phyloP scores from a whole-genome alignment of 2,329 filamentous ascomycete genomes.

The Fusarium abutilonis region DNA sequence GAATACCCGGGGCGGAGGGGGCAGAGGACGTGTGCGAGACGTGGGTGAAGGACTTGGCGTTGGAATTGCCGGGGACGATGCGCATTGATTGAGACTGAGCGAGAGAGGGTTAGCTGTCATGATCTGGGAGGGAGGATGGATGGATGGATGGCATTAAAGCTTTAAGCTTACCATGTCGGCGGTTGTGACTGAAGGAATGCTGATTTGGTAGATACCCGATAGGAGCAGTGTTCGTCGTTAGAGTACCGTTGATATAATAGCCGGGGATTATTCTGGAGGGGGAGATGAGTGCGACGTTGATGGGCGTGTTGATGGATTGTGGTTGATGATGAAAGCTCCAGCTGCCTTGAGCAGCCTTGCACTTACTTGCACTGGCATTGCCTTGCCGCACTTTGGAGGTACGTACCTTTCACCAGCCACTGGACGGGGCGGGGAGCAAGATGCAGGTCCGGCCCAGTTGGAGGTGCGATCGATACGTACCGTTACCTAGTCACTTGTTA shows the following conservation, averaged over 20 bases:
- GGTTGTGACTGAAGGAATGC: slow-evolving; percentile 25
- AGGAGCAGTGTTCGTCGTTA: neutral
- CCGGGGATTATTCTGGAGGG: neutral
- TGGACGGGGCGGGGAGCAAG: slow-evolving; percentile 15
- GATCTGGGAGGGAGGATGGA: neutral
- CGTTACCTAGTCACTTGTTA: slow-evolving; percentile 25
- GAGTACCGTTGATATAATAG: neutral
- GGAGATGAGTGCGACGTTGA: slow-evolving; percentile 10
- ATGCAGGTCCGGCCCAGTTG: slow-evolving; percentile 9
- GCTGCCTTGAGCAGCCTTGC: slow-evolving; percentile 37
- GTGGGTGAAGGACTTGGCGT: slow-evolving; percentile 74
- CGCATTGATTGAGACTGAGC: slow-evolving; percentile 76
- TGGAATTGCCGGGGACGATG: slow-evolving; percentile 77
- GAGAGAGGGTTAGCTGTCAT: slow-evolving; percentile 37
- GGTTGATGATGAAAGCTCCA: slow-evolving; percentile 40
- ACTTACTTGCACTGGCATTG: slow-evolving; percentile 27
- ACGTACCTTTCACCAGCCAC: slow-evolving; percentile 33
- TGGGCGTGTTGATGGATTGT: slow-evolving; percentile 8
- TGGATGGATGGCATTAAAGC: slow-evolving; percentile 33
- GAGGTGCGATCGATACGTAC: slow-evolving; percentile 11
- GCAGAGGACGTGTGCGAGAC: slow-evolving; percentile 71
- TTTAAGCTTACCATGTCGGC: slow-evolving; percentile 60
- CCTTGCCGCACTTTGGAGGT: slow-evolving; percentile 25
- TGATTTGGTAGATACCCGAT: neutral
- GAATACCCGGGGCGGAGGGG: slow-evolving; percentile 90